Conservation (phyloP, 495 filamentous ascomycete genomes). For the Cercophora samala region DNA sequence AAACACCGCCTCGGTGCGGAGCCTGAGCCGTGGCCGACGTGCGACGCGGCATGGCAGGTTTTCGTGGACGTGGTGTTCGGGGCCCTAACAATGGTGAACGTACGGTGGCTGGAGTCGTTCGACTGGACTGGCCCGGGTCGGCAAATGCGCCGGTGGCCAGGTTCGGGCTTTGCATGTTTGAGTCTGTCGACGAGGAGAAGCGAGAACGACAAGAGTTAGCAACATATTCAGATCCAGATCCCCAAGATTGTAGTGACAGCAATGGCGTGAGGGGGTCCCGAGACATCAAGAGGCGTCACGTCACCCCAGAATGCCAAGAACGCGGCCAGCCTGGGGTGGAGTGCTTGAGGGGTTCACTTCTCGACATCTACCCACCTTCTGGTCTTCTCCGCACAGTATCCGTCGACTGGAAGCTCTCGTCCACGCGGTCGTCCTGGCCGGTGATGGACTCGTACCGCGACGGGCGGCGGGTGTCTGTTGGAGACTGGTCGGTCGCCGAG, state of each 20-base stretch:
- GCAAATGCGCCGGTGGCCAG: constrained; percentile 24
- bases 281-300: not conserved
- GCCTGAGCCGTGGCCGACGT: constrained; percentile 68
- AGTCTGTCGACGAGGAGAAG: constrained; percentile 12
- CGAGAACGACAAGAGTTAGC: not conserved
- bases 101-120: constrained; percentile 31
- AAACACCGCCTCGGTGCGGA: constrained; percentile 79
- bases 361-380: constrained; percentile 39
- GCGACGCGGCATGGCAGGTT: constrained; percentile 66
- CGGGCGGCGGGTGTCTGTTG: constrained; percentile 43
- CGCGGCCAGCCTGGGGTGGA: not conserved
- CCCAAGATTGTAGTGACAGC: not conserved
- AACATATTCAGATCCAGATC: not conserved
- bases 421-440: constrained; percentile 33
- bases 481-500: constrained; percentile 36
- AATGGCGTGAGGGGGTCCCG: constrained; percentile 11
- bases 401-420: constrained; percentile 45
- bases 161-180: constrained; percentile 35
- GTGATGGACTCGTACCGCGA: constrained; percentile 27
- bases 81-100: constrained; percentile 55
- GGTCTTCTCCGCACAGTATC: constrained; percentile 49
- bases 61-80: constrained; percentile 59
- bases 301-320: not conserved
- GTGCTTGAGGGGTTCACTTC: not conserved
- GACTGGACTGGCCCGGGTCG: constrained; percentile 32